Conservation (phyloP, 1,139 yeast genomes). For the Yamadazyma buinensis region DNA sequence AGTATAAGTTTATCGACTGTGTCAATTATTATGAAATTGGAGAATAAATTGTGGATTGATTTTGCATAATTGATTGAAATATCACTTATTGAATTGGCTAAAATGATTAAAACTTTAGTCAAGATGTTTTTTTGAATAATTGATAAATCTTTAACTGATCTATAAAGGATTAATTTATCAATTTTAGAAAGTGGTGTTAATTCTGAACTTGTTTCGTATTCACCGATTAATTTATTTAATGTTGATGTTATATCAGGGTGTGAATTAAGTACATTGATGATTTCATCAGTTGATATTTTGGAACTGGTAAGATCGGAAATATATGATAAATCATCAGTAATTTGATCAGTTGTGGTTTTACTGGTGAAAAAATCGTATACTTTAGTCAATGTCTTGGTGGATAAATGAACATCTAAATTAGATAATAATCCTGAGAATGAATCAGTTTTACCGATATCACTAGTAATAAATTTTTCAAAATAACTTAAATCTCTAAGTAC, state of each 20-base stretch:
- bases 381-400: constrained; percentile 24
- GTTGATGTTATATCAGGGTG: constrained; percentile 12
- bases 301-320: constrained; percentile 6
- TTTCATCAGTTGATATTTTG: constrained; percentile 2
- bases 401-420: constrained; percentile 14
- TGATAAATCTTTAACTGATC: constrained; percentile 10
- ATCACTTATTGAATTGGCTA: constrained; percentile 10
- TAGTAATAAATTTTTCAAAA: constrained; percentile 23
- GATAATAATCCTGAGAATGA: constrained; percentile 5
- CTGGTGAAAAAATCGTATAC: constrained; percentile 13
- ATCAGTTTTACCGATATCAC: constrained; percentile 14
- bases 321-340: constrained; percentile 3
- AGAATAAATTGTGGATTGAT: not conserved
- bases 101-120: constrained; percentile 8
- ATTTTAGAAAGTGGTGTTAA: not conserved
- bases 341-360: not conserved
- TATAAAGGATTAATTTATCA: not conserved
- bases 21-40: not conserved
- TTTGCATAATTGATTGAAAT: constrained; percentile 2
- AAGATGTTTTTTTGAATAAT: constrained; percentile 10
- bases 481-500: constrained; percentile 30
- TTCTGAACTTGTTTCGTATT: not conserved
- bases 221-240: constrained; percentile 20
- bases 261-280: constrained; percentile 19
- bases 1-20: constrained; percentile 1